A percentile compares a stretch with the other conserved stretches of the same genome.
Evolutionary conservation across 768 basidiomycete genomes (phyloP).

Genomic region (Cubamyces lactineus): DNA sequence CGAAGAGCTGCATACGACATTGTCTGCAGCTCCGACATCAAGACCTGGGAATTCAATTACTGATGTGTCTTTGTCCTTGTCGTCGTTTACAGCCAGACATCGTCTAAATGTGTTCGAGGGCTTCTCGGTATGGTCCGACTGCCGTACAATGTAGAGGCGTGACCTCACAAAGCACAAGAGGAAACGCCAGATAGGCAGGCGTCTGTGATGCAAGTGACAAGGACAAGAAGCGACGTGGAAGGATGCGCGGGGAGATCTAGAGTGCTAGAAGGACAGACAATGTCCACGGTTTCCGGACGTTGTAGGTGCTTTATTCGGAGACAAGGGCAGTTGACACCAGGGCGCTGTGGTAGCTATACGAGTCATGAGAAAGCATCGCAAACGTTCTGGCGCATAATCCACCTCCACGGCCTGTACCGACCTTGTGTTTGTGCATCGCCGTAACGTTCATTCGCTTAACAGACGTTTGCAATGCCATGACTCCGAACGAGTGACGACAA

Average conservation of each 20-base stretch:
- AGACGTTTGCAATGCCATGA: not conserved
- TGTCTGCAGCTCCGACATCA: not conserved
- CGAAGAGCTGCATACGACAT: conserved; percentile 4
- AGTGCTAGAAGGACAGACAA: not conserved
- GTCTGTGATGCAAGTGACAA: not conserved
- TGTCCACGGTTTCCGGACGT: conserved; percentile 13
- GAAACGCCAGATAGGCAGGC: conserved; percentile 4
- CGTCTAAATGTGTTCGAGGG: not conserved
- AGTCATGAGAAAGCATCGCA: too few relatives aligned
- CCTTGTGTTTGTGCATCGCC: not conserved
- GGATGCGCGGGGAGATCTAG: not conserved
- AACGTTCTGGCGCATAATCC: too few relatives aligned
- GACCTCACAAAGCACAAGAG: conserved; percentile 9
- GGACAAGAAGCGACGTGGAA: not conserved
- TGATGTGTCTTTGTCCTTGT: conserved; percentile 9
- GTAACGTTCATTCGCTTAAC: not conserved
- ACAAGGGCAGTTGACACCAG: too few relatives aligned
- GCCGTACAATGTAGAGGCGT: conserved; percentile 8
- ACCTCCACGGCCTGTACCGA: too few relatives aligned
- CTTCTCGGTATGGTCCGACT: conserved; percentile 15
- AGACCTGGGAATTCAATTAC: conserved; percentile 10
- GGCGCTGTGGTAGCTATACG: too few relatives aligned
- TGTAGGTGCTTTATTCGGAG: too few relatives aligned
- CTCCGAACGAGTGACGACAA: not conserved
- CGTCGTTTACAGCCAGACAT: not conserved